Base-by-base conservation (phyloP, 192 early-diverging fungal genomes). In the Backusella liffmaniae region DNA sequence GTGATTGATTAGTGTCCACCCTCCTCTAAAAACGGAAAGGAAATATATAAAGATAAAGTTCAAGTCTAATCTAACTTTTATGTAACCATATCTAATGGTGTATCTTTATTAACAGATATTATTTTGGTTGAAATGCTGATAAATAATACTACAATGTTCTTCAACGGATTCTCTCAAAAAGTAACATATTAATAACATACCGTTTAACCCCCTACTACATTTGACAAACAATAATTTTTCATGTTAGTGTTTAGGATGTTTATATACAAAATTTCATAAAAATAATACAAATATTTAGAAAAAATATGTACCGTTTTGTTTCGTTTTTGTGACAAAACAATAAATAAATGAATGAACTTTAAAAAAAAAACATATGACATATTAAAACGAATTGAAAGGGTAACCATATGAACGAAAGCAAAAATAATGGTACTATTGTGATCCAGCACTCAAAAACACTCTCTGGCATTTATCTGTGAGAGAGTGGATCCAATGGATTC, bases 401-500 rank as follows among this genome's bases (percentile, higher is more conserved):
- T 56, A 56, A 56, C 18, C 53, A 56, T 56, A 26, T 21, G 9
- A 8, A 56, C 21, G 21, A 56, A 56, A 56, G 53, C 53, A 59
- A 59, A 59, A 59, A 59, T 23, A 10, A 23, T 26, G n/a, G 9
- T 62, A 62, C 56, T 2, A 62, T 13, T 62, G 26, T 62, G 26
- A 62, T 62, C 56, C 56, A 62, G 56, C 56, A 62, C 23, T 62
- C 56, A 13, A 49, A 18, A 29, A 4, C 8, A 29, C 12, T 62
- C 29, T 29, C 3, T 29, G 10, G 56, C 9, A 23, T 36, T 71
- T 62, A 73, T 73, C 72, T 53, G 34, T 73, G 72, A 35, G 72
- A 73, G 26, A 62, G 46, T 0, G 72, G 72, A 39, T 73, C 56
- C 7, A 73, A 35, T 49, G 70, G n/a, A 36, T 73, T 73, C 53